Conservation (phyloP, 352 stramenopile species). For the Pythium myriotylum region DNA sequence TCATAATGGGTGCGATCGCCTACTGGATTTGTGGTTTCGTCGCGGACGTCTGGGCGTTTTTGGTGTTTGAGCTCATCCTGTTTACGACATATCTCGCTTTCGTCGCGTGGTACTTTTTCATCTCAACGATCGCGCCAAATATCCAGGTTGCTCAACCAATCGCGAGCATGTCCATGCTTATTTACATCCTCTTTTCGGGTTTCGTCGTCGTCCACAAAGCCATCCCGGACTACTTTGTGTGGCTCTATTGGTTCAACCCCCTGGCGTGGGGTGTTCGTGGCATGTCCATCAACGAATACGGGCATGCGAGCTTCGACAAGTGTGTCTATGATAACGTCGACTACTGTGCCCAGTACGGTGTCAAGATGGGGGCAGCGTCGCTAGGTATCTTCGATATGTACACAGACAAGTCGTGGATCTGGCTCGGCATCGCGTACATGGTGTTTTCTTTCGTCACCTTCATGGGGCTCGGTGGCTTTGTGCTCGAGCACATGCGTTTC, state of each 20-base stretch:
- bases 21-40: constrained; percentile 76
- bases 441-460: constrained; percentile 19
- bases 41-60: constrained; percentile 33
- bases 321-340: constrained; percentile 26
- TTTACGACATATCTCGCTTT: constrained; percentile 41
- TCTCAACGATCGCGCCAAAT: constrained; percentile 23
- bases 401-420: constrained; percentile 19
- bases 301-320: constrained; percentile 10
- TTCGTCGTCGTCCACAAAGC: constrained; percentile 34
- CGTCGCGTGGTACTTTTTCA: constrained; percentile 32
- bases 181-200: constrained; percentile 40
- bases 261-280: constrained; percentile 34
- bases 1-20: constrained; percentile 64
- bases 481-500: constrained; percentile 31
- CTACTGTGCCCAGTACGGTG: constrained; percentile 13
- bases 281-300: constrained; percentile 31
- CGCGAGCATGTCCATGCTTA: constrained; percentile 24
- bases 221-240: constrained; percentile 37
- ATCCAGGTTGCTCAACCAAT: constrained; percentile 26
- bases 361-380: constrained; percentile 25
- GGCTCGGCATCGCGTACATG: constrained; percentile 23
- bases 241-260: constrained; percentile 48
- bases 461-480: constrained; percentile 22
- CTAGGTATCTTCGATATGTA: constrained; percentile 25
- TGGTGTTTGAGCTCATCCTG: constrained; percentile 62